Base-by-base conservation (phyloP, 768 basidiomycete species). In the Epithele typhae region DNA sequence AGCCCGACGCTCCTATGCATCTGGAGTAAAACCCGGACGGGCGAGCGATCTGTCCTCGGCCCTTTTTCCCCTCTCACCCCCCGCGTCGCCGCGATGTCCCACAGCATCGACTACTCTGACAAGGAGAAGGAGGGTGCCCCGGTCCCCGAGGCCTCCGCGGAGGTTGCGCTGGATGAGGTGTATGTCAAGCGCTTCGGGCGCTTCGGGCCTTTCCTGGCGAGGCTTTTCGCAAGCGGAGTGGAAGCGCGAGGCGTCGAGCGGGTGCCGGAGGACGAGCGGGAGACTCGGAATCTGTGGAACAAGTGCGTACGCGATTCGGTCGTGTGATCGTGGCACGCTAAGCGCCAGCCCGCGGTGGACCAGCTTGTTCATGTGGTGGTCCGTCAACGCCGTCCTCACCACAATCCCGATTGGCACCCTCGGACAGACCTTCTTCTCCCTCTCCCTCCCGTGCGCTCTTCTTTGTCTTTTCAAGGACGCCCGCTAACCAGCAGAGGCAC, bases 211-310 rank as follows among this genome's bases (percentile, higher is more conserved):
- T 39, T 58, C 23, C 43, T 62, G 21, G 52, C 51, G 35, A 69
- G 58, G 54, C 60, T 77, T 11, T 76, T 77, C 56, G 60, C 65
- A 14, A 71, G 62, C 43, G 77, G 76, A 38, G 73, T 79, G 17
- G 78, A 79, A 58, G 76, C 75, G 4, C 63, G 74, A 58, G 78
- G 78, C 17, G 72, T 79, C 5, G 78, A 78, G 51, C 72, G 77
- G 11, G 72, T 79, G 0, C 74, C 73, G 14, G 78, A 79, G 55
- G 59, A 71, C 46, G 69, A 77, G 59, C 55, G 74, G 49, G 69
- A 71, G 42, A 60, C 51, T 1, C 73, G 72, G 46, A 69, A 74
- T 47, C 54, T 65, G 12, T 73, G 72, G 69, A 74, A 73, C 55
- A 71, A 72, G 70, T 69, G 40, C 37, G 67, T 64, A 12, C 25